Evolutionary conservation across 148 eudicot species (phyloP).

Genomic region (Salicornia ramosissima): DNA sequence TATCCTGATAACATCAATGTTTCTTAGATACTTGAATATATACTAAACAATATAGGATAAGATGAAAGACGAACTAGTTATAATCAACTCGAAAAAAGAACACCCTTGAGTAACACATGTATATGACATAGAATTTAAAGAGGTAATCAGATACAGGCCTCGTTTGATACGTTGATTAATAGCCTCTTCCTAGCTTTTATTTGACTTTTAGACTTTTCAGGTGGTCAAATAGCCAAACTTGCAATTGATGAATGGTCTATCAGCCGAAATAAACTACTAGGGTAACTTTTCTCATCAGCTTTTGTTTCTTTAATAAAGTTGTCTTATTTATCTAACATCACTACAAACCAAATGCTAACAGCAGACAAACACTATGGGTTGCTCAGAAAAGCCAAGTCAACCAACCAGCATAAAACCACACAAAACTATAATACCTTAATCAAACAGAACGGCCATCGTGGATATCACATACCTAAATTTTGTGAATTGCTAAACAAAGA

Average conservation of each 20-base stretch:
- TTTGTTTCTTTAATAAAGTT: neutral
- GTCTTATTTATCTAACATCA: neutral
- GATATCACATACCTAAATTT: neutral
- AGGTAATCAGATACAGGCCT: neutral
- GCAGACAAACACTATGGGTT: neutral
- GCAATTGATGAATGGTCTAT: neutral
- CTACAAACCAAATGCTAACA: neutral
- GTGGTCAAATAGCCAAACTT: neutral
- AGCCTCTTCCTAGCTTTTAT: neutral
- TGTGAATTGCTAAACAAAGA: too few species aligned
- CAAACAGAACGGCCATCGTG: neutral
- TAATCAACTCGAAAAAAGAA: neutral
- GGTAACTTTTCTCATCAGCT: neutral
- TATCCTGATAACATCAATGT: constrained; percentile 32
- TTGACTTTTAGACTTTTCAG: neutral
- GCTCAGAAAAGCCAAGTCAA: neutral
- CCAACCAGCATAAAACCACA: neutral
- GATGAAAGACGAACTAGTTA: constrained; percentile 6
- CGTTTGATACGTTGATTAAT: neutral
- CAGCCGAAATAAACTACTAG: neutral
- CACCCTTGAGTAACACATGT: neutral
- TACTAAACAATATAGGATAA: neutral
- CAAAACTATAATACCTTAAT: neutral
- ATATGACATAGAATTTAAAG: neutral
- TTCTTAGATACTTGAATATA: constrained; percentile 5